These are phyloP conservation scores for Phytophthora chlamydospora DNA, from an alignment of 352 stramenopile genomes.

Conservation along the genomic window DNA sequence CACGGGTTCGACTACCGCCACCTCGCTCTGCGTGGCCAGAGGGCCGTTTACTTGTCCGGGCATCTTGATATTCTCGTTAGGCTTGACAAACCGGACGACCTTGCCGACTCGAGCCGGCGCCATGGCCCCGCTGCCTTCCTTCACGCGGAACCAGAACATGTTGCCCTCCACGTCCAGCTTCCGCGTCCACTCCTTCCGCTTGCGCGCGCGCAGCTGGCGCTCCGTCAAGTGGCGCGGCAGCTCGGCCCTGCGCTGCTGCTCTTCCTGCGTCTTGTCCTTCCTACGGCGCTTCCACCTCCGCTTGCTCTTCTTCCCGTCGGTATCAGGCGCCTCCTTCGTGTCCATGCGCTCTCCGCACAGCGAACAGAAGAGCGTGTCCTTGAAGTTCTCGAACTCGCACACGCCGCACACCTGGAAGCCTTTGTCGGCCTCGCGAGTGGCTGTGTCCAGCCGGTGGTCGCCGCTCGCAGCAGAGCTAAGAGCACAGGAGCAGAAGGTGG, in stretches of 20 bases:
- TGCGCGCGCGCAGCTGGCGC: conserved; percentile 45
- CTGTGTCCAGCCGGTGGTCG: conserved; percentile 58
- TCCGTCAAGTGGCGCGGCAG: conserved; percentile 31
- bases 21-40: conserved; percentile 29
- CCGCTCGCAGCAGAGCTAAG: conserved; percentile 18
- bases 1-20: conserved; percentile 35
- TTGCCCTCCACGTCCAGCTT: conserved; percentile 61
- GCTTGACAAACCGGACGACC: conserved; percentile 37
- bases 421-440: conserved; percentile 55
- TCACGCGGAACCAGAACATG: conserved; percentile 60
- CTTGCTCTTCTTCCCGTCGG: conserved; percentile 17
- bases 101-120: conserved; percentile 34
- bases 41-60: conserved; percentile 30
- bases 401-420: conserved; percentile 50
- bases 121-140: conserved; percentile 16
- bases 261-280: conserved; percentile 14
- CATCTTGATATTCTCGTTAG: conserved; percentile 36
- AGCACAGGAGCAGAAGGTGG: conserved; percentile 12
- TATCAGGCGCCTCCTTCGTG: background rate
- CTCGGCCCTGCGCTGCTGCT: conserved; percentile 5
- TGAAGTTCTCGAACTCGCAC: conserved; percentile 72
- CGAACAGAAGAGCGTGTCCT: conserved; percentile 49
- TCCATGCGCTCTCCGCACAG: conserved; percentile 51
- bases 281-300: conserved; percentile 11
- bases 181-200: conserved; percentile 61